Evolutionary conservation across 2,329 filamentous ascomycete species (phyloP), one percentile per base, ranked within the genome.

Genomic region (Myrmaecium sp.): DNA sequence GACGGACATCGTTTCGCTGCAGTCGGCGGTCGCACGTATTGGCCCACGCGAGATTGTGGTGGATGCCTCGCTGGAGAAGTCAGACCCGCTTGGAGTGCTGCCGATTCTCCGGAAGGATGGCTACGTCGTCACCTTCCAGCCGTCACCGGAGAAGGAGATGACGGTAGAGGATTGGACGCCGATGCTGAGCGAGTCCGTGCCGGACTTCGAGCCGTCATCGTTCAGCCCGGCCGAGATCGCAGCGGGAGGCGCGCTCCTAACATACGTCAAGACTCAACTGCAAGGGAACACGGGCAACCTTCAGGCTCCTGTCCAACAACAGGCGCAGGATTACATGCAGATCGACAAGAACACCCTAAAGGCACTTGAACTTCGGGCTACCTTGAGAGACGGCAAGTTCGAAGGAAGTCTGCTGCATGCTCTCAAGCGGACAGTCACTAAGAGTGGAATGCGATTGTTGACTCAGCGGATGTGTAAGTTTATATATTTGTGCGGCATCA

Each of bases 271-370:
- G 33, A 69, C 76, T 38, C 73, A 82, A 27, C 58, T 95, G 11
- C 77, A 78, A 40, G 81, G 80, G 11, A 58, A 74, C 28, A 73
- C 69, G 42, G 71, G 92, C 56, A 82, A 79, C 48, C 63, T 98
- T 21, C 83, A 91, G 46, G 73, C 81, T 23, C 89, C 89, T 2
- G 57, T 74, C 18, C 74, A 80, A 32, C 69, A 81, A 37, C 70
- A 78, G 36, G 64, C 69, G 27, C 62, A 79, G 43, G 70, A 91
- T 34, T 72, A 77, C 35, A 89, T 98, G 80, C 66, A 59, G 26
- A 91, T 98, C 37, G 89, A 98, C 55, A 84, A 77, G 45, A 92
- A 84, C 43, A 94, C 78, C 37, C 65, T 98, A 54, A 69, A 80
- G 32, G 81, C 84, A 1, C 62, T 98, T 4, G 89, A 98, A 50